phyloP scores from a whole-genome alignment of 331 rosid genomes.

The Telfairia occidentalis region DNA sequence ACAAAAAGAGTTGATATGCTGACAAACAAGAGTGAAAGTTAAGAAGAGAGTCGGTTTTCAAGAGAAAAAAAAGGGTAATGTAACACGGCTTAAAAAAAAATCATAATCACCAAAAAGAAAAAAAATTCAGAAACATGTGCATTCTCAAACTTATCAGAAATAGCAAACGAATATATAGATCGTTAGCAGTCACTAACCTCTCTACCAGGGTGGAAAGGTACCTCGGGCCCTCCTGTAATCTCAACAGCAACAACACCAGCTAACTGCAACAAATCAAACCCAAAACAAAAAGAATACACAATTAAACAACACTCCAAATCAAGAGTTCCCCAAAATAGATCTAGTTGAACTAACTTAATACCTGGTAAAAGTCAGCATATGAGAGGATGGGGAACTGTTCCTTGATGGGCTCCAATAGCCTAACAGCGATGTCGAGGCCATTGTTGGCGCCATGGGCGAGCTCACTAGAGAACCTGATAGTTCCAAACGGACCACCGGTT shows the following conservation, averaged over 20 bases:
- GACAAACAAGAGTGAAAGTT: not conserved
- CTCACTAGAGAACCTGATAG: conserved; percentile 49
- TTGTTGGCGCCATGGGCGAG: conserved; percentile 70
- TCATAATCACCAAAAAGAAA: not conserved
- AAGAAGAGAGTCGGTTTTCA: not conserved
- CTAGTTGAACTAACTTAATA: not conserved
- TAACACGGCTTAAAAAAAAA: not conserved
- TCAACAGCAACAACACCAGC: conserved; percentile 95
- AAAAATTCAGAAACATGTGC: not conserved
- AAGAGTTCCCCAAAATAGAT: not conserved
- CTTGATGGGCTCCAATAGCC: conserved; percentile 87
- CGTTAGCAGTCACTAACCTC: conserved; percentile 32
- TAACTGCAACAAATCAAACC: conserved; percentile 29
- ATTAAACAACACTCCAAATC: not conserved
- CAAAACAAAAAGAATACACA: not conserved
- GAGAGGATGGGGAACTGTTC: conserved; percentile 54
- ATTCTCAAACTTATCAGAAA: not conserved
- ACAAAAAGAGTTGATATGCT: not conserved
- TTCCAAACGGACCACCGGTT: conserved; percentile 97
- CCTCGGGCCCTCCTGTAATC: conserved; percentile 89
- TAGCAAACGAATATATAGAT: not conserved
- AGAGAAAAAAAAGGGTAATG: not conserved
- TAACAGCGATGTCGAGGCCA: conserved; percentile 89
- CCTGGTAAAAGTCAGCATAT: conserved; percentile 92
- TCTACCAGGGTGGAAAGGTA: conserved; percentile 95